Evolutionary conservation across 2,329 filamentous ascomycete genomes (phyloP), one percentile per base, ranked within the genome.

Genomic region (Stachybotrys chartarum): DNA sequence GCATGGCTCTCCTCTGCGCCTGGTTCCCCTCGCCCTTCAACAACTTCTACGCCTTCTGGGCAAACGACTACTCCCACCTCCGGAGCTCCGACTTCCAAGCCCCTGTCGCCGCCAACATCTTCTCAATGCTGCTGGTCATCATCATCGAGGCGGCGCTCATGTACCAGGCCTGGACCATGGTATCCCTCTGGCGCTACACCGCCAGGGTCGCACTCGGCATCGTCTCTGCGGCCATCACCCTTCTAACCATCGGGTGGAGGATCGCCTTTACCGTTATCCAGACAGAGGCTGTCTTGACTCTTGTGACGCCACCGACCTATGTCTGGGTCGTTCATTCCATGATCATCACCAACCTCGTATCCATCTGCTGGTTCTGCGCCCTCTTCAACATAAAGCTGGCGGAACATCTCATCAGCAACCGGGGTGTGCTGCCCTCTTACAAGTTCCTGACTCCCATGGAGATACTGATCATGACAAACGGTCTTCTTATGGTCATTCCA

Each of bases 21-120:
- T 87, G 81, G 68, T 85, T 84, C 64, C 80, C 82, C 8, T 83
- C 83, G 3, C 73, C 77, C 5, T 85, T 83, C 61, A 74, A 78
- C 61, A 75, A 84, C 53, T 79, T 85, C 55, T 91, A 91, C 68
- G 71, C 78, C 24, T 71, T 78, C 59, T 81, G 84, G 64, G 68
- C 80, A 3, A 67, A 64, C 4, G 86, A 91, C 70, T 79, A 72
- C 56, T 73, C 72, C 3, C 65, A 66, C 3, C 75, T 90, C 17
- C 70, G 75, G 0, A 44, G 32, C 0, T 48, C 30, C 31, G 73
- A 76, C 59, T 74, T 68, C 57, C 56, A 63, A 49, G 61, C 63
- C 50, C 75, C 70, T 58, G 67, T 75, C 4, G 69, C 69, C 0
- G 72, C 70, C 7, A 77, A 73, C 18, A 68, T 70, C 18, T 64